These are phyloP conservation scores for Phytophthora tentaculata DNA, from an alignment of 352 stramenopile genomes.

Conservation along the genomic window DNA sequence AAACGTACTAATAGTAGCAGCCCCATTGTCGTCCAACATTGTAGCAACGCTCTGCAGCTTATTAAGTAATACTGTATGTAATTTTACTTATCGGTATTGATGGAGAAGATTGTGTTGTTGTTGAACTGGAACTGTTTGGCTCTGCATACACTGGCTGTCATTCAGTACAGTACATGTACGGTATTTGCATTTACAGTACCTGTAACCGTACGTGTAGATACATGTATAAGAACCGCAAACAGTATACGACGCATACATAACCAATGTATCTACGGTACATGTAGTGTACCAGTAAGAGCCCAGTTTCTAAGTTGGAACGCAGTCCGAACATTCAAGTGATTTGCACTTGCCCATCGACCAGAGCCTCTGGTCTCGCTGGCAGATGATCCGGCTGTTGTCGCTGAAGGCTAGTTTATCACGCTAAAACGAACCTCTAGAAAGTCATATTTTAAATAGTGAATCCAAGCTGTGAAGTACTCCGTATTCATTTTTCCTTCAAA, in stretches of 20 bases:
- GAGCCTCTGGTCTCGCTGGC: no score
- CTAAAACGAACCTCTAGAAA: neutral
- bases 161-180: no score
- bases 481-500: no score
- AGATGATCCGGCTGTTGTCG: slow-evolving; percentile 15
- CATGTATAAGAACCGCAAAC: no score
- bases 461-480: no score
- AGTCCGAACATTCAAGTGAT: slow-evolving; percentile 21
- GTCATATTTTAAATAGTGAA: neutral
- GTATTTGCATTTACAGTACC: no score
- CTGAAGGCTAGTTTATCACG: slow-evolving; percentile 20
- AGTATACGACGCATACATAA: neutral
- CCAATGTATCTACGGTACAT: neutral
- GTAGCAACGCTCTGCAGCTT: neutral
- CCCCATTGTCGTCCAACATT: neutral
- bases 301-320: neutral
- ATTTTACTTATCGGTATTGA: neutral
- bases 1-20: no score
- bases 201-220: no score
- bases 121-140: slow-evolving; percentile 1
- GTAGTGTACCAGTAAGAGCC: no score
- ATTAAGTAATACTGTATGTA: neutral
- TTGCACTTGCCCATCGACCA: slow-evolving; percentile 20
- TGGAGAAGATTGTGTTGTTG: neutral
- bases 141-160: no score